These are phyloP conservation scores for Scedosporium minutisporum DNA, from an alignment of 2,329 filamentous ascomycete genomes.

Conservation along the genomic window DNA sequence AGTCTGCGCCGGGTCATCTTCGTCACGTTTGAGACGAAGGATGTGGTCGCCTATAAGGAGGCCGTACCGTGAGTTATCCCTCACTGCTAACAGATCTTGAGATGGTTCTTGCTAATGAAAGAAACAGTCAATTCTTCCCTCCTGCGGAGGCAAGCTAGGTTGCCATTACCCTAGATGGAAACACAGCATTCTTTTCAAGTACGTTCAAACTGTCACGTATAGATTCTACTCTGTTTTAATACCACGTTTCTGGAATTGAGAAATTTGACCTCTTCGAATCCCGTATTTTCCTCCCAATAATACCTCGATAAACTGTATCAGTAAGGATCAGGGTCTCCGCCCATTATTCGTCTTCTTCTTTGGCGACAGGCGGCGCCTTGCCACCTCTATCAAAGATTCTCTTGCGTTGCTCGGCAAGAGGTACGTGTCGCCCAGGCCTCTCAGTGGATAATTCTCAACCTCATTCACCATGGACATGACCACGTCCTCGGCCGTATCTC, in stretches of 20 bases:
- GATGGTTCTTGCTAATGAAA: not conserved
- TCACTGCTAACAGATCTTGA: not conserved
- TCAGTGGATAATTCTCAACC: not conserved
- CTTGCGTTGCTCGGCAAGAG: not conserved
- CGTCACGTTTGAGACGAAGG: conserved; percentile 72
- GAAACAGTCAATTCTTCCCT: not conserved
- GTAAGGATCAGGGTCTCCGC: too few species aligned
- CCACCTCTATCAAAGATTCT: not conserved
- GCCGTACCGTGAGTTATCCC: conserved; percentile 40
- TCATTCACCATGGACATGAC: not conserved
- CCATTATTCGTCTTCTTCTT: not conserved
- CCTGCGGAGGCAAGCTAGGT: not conserved
- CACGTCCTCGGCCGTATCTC: not conserved
- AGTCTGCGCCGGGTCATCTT: conserved; percentile 70
- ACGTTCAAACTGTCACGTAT: not conserved
- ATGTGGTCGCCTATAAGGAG: conserved; percentile 62
- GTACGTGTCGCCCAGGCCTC: not conserved
- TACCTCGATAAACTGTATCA: too few species aligned
- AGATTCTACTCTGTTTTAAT: not conserved
- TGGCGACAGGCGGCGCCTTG: not conserved
- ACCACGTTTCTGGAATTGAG: too few species aligned
- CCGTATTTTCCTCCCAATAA: too few species aligned
- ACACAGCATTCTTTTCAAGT: not conserved
- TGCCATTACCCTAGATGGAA: not conserved
- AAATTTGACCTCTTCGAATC: too few species aligned